Base-by-base conservation (phyloP, 1,284 basidiomycete genomes). In the Ceratobasidium sp. region DNA sequence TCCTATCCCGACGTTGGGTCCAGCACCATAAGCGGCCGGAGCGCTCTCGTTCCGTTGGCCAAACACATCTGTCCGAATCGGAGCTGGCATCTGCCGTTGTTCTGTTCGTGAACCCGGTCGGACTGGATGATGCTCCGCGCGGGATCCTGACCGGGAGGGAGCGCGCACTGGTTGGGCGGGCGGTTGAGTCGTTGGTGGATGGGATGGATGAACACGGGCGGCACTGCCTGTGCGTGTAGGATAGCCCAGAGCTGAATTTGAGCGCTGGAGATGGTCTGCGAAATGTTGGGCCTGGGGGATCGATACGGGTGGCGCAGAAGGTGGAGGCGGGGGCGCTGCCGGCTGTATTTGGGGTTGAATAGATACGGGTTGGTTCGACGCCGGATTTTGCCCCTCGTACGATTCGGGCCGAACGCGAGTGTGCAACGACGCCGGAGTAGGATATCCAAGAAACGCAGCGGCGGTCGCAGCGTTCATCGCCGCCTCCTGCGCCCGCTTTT, bases 61-160 rank as follows among this genome's bases (percentile, higher is more conserved):
- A 75, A 64, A 75, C 15, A 62, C 46, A 42, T 75, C 71, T 17
- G 71, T 64, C 5, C 71, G 59, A 20, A 64, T 65, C 61, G 61
- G 23, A 9, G 59, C 23, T 13, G 38, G 56, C 54, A 44, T 56
- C 13, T 57, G 44, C 3, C 50, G 46, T 33, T 73, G 70, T 56
- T 73, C 70, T 23, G 70, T 57, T 61, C 70, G 59, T 1, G 70
- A 73, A 1, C 70, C 59, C 1, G 70, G 59, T 38, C 70, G 33
- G 33, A 33, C 33, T 33, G 33, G 33, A 33, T 33, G 70, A 26
- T 62, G 54, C 15, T 73, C 70, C 4, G 70, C 71, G 76, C 76
- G 76, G 78, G 78, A 74, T 74, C 78, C 80, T 78, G 66, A 46
- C 6, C 67, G 44, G 26, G 62, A 56, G 40, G 68, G 68, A 10